phyloP scores from a whole-genome alignment of 2,329 filamentous ascomycete species.

The Monascus ruber region DNA sequence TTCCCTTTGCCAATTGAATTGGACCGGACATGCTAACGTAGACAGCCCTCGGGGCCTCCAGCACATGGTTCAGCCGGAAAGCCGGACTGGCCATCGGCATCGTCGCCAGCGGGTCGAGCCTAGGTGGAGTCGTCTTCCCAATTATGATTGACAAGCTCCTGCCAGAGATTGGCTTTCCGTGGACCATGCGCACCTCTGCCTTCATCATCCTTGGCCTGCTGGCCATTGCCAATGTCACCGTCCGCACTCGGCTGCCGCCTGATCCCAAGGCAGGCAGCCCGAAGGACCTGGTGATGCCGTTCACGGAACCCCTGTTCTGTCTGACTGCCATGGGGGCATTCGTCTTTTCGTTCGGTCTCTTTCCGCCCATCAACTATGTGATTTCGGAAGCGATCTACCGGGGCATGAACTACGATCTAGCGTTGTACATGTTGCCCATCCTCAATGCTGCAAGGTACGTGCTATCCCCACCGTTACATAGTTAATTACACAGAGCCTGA shows the following conservation, averaged over 20 bases:
- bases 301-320: slow-evolving; percentile 36
- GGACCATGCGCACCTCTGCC: slow-evolving; percentile 44
- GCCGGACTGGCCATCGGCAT: slow-evolving; percentile 43
- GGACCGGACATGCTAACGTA: no score
- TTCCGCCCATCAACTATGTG: slow-evolving; percentile 44
- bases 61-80: slow-evolving; percentile 41
- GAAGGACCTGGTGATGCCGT: slow-evolving; percentile 14
- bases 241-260: slow-evolving; percentile 34
- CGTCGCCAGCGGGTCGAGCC: slow-evolving; percentile 39
- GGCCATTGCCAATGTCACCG: slow-evolving; percentile 40
- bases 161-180: slow-evolving; percentile 38
- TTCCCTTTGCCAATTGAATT: slow-evolving; percentile 6
- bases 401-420: slow-evolving; percentile 39
- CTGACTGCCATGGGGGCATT: slow-evolving; percentile 38
- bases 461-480: no score
- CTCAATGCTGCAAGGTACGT: slow-evolving; percentile 37
- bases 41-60: slow-evolving; percentile 4
- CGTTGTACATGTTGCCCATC: slow-evolving; percentile 43
- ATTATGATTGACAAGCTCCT: slow-evolving; percentile 47
- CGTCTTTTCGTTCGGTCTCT: slow-evolving; percentile 49
- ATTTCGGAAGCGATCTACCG: slow-evolving; percentile 32
- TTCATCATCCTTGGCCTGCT: slow-evolving; percentile 49
- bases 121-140: slow-evolving; percentile 47
- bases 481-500: no score
- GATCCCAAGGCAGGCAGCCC: neutral